Evolutionary conservation across 768 basidiomycete genomes (phyloP).

Genomic region (Guyanaporus albipodus): DNA sequence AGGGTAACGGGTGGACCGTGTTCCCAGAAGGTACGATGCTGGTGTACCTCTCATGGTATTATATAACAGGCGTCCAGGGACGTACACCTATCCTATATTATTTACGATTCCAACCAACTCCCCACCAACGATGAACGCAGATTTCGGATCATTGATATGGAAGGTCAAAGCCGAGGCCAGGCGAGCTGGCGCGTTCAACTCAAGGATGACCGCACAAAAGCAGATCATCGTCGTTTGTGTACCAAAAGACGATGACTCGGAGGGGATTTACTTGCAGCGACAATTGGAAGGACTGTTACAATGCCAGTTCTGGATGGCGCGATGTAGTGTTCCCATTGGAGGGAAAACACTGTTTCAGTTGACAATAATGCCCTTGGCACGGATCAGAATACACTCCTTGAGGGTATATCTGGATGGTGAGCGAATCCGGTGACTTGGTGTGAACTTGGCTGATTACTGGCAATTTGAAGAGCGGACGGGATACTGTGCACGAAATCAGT

Average conservation of each 20-base stretch:
- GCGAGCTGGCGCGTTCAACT: constrained; percentile 74
- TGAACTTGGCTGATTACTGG: not conserved
- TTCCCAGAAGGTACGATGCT: constrained; percentile 68
- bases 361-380: constrained; percentile 77
- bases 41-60: constrained; percentile 12
- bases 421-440: constrained; percentile 14
- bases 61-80: constrained; percentile 67
- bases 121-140: constrained; percentile 72
- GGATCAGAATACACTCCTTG: constrained; percentile 76
- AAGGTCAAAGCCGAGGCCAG: constrained; percentile 76
- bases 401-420: constrained; percentile 77
- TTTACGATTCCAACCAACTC: constrained; percentile 78
- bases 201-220: constrained; percentile 62
- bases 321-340: constrained; percentile 78
- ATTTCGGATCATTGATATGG: constrained; percentile 78
- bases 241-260: constrained; percentile 46
- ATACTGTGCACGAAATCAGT: constrained; percentile 68
- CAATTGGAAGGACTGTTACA: constrained; percentile 89
- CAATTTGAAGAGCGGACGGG: constrained; percentile 64
- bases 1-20: constrained; percentile 69
- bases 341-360: constrained; percentile 76
- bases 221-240: constrained; percentile 74
- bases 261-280: constrained; percentile 80
- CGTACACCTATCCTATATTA: constrained; percentile 91
- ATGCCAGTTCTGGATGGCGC: constrained; percentile 72